Evolutionary conservation across 805 yeast genomes (phyloP).

Genomic region (Myxozyma mucilagina): DNA sequence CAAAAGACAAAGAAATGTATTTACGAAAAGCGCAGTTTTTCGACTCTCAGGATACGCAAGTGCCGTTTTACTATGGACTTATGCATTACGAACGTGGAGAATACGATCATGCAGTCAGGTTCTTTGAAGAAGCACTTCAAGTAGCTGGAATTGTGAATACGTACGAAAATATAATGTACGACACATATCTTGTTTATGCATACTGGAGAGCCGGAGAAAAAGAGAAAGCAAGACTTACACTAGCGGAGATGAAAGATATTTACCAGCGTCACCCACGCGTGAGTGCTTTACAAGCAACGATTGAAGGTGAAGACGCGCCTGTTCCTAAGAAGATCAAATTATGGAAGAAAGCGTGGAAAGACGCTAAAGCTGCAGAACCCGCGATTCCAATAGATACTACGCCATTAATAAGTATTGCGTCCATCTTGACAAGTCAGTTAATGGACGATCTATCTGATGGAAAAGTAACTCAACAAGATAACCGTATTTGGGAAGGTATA

Average conservation of each 20-base stretch:
- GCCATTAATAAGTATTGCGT: background rate
- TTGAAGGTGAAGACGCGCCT: background rate
- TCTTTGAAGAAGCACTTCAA: background rate
- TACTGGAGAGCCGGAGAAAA: background rate
- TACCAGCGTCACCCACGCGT: background rate
- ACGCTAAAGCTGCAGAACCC: background rate
- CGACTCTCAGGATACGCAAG: background rate
- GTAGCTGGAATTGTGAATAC: too few species aligned
- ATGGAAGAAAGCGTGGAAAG: background rate
- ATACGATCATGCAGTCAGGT: background rate
- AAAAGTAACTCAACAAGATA: background rate
- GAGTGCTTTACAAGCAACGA: background rate
- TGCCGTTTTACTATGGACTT: background rate
- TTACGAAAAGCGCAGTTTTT: background rate
- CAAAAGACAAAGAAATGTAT: background rate
- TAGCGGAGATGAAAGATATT: background rate
- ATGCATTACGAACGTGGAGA: background rate
- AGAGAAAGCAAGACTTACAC: too few species aligned
- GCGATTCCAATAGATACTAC: background rate
- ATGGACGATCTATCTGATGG: conserved; percentile 1
- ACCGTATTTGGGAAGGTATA: background rate
- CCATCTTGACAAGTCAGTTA: background rate
- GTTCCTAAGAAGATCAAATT: background rate
- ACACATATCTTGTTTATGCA: background rate
- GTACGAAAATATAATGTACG: background rate